Percentiles rank a stretch among this genome's conserved stretches.
These are phyloP conservation scores for Ceratobasidium sp. DNA, from an alignment of 1,284 basidiomycete species.

Conservation along the genomic window DNA sequence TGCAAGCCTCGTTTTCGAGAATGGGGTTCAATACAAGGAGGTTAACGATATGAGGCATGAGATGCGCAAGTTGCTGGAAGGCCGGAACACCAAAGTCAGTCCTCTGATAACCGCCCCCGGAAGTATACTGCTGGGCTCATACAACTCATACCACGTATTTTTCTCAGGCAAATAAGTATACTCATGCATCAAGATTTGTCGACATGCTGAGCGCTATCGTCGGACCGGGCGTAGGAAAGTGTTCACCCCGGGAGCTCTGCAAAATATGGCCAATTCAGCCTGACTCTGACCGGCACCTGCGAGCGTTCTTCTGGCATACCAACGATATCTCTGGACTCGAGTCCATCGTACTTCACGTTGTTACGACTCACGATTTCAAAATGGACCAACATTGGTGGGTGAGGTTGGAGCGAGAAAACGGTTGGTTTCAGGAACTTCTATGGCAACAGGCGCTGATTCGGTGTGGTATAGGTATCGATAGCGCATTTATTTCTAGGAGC, in stretches of 20 bases:
- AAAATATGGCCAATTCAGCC: slow-evolving; percentile 8
- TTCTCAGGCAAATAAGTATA: too few relatives aligned
- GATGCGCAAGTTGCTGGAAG: background rate
- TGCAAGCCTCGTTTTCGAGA: background rate
- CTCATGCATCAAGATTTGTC: background rate
- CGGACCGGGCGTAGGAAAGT: slow-evolving; percentile 1
- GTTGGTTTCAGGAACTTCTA: background rate
- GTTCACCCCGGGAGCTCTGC: slow-evolving; percentile 2
- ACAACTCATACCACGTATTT: too few relatives aligned
- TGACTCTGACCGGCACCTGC: background rate
- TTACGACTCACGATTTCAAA: background rate
- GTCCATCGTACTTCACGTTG: background rate
- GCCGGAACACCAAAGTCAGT: background rate
- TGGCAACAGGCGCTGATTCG: background rate
- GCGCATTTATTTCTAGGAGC: background rate
- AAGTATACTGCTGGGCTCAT: background rate
- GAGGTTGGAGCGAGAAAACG: background rate
- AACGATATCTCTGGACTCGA: background rate
- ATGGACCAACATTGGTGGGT: background rate
- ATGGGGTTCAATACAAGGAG: background rate
- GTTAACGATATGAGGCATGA: background rate
- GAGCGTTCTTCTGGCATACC: background rate
- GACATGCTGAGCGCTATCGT: slow-evolving; percentile 2
- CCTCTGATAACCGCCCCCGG: background rate
- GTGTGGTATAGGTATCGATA: background rate